Evolutionary conservation across 2,329 filamentous ascomycete genomes (phyloP), one percentile per base, ranked within the genome.

Genomic region (Aspergillus quadrilineatus): DNA sequence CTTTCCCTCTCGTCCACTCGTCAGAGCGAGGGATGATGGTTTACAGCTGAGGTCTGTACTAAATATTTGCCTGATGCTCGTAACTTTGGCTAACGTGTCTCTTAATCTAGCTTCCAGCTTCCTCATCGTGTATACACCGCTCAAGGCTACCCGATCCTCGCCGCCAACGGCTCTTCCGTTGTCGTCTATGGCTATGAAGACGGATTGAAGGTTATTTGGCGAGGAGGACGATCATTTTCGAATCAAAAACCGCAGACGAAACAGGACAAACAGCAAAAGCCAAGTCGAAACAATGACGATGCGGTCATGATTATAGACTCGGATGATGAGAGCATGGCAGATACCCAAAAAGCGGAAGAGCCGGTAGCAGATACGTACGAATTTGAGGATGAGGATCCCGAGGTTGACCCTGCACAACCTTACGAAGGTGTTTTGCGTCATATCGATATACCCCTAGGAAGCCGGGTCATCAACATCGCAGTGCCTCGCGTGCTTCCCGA

Each of bases 131-230:
- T 84, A 57, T 79, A 83, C 71, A 74, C 75, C 55, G 78, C 83
- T 10, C 78, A 79, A 67, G 75, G 82, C 61, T 87, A 87, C 65
- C 85, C 85, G 5, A 68, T 82, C 37, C 76, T 77, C 59, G 77
- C 83, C 17, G 80, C 83, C 22, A 86, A 87, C 69, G 83, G 83
- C 67, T 87, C 85, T 3, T 83, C 81, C 2, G 75, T 88, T 57
- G 75, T 87, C 44, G 65, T 87, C 10, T 86, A 85, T 63, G 85
- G 81, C 46, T 80, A 86, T 61, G 80, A 82, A 42, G 76, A 75
- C 42, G 85, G 85, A 4, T 63, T 88, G 22, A 79, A 80, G 56
- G 71, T 87, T 48, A 63, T 85, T 30, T 88, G 85, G 85, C 77
- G 82, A 69, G 84, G 84, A 43, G 85, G 85, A 4, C 77, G 75